Percentiles rank a stretch among this genome's conserved stretches.
phyloP scores from a whole-genome alignment of 1,284 basidiomycete species.

The Volvariella volvacea region DNA sequence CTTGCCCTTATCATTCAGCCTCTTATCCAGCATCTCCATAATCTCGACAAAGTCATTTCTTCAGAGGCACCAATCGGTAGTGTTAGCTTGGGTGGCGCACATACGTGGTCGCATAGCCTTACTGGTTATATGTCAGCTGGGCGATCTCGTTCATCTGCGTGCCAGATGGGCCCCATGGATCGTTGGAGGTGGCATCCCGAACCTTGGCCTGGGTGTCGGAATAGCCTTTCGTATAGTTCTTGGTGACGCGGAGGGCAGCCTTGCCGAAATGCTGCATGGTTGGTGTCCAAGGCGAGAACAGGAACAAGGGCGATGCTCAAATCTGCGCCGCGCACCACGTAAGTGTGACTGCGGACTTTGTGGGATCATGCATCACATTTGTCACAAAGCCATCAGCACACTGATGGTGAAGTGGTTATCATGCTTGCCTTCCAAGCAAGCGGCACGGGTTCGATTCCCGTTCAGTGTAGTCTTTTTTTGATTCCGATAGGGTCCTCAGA shows the following conservation, averaged over 20 bases:
- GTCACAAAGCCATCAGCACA: slow-evolving; percentile 27
- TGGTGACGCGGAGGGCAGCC: slow-evolving; percentile 79
- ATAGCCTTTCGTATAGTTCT: slow-evolving; percentile 95
- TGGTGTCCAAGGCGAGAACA: background rate
- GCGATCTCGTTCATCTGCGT: slow-evolving; percentile 99
- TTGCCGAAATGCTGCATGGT: slow-evolving; percentile 70
- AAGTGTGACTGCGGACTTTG: slow-evolving; percentile 2
- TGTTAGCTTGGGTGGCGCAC: background rate
- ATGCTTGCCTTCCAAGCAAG: slow-evolving; percentile 83
- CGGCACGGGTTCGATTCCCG: slow-evolving; percentile 79
- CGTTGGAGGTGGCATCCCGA: slow-evolving; percentile 99
- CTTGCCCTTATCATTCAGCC: slow-evolving; percentile 99
- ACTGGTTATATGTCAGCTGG: slow-evolving; percentile 98
- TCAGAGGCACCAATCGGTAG: slow-evolving; percentile 6
- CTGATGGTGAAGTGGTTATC: slow-evolving; percentile 80
- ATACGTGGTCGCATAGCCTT: slow-evolving; percentile 20
- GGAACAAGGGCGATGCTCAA: slow-evolving; percentile 1
- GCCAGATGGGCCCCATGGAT: slow-evolving; percentile 97
- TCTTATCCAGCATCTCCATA: slow-evolving; percentile 99
- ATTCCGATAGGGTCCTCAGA: too few relatives aligned
- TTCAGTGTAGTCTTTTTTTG: slow-evolving; percentile 42
- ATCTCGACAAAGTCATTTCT: slow-evolving; percentile 99
- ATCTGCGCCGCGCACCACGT: background rate
- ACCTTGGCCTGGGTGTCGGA: slow-evolving; percentile 94
- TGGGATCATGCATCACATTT: background rate